Evolutionary conservation across 352 stramenopile species (phyloP), one percentile per base, ranked within the genome.

Genomic region (Phytophthora rubi): DNA sequence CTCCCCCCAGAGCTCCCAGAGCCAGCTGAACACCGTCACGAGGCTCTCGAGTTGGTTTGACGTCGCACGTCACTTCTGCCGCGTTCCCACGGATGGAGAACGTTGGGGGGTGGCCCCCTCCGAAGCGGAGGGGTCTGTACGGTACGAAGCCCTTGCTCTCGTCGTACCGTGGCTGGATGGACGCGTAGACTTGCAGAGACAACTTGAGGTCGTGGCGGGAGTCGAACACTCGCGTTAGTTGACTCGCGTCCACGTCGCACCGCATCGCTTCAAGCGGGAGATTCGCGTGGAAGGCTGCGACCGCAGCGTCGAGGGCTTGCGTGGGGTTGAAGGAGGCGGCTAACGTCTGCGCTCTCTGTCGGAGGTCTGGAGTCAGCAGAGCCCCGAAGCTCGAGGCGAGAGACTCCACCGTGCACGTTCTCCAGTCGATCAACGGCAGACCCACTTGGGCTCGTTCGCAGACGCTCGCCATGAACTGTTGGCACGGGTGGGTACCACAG

Each of bases 401-500:
- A 10, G 75, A 79, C 33, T 89, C 74, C 10, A 70, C 65, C 0
- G 83, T 95, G 28, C 96, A 73, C 30, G 79, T 70, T n/a, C 54
- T 69, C 45, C 94, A 76, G 18, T 88, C 76, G 54, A 87, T 83
- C 9, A 89, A 76, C 44, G 73, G 71, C n/a, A 91, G 81, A 42
- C 88, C 88, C 3, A 93, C 86, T 12, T 85, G 86, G 9, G 79
- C 75, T 26, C 81, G 75, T 42, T 82, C 65, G 2, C 90, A 81
- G 35, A 90, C 85, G 44, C 86, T 65, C 23, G 88, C 88, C 76
- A 88, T 93, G 67, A 96, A 97, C 21, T 76, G 84, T 54, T 98
- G 91, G 62, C 94, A 85, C 10, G 83, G 86, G 76, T 97, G 95
- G 53, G 94, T 95, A 4, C 90, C 90, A 55, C 85, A 94, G n/a